Conservation (phyloP, 352 stramenopile genomes). For the Albugo laibachii region DNA sequence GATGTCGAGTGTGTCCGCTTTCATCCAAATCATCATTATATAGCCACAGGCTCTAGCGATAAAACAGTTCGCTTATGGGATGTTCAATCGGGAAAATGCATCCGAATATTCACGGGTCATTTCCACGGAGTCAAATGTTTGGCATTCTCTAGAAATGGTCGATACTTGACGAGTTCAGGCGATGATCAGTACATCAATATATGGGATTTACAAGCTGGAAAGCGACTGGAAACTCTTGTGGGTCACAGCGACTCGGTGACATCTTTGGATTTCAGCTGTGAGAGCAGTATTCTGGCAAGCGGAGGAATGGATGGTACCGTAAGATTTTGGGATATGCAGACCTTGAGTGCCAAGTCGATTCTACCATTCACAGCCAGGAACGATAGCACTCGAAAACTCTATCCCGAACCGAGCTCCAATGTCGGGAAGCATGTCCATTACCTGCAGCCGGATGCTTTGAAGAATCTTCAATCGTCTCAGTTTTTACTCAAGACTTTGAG, state of each 20-base stretch:
- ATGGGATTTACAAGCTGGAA: slow-evolving; percentile 84
- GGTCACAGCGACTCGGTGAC: slow-evolving; percentile 57
- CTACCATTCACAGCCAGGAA: background rate
- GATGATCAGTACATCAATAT: slow-evolving; percentile 84
- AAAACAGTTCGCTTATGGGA: slow-evolving; percentile 91
- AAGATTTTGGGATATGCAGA: slow-evolving; percentile 71
- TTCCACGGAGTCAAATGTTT: slow-evolving; percentile 74
- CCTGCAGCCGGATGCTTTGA: slow-evolving; percentile 17
- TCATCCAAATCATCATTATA: slow-evolving; percentile 93
- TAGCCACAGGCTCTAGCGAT: slow-evolving; percentile 86
- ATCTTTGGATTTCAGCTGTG: slow-evolving; percentile 56
- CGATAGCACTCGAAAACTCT: background rate
- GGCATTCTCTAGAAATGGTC: slow-evolving; percentile 78
- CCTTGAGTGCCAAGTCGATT: slow-evolving; percentile 27
- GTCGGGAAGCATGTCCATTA: slow-evolving; percentile 24
- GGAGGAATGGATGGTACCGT: slow-evolving; percentile 61
- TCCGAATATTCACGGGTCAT: slow-evolving; percentile 85
- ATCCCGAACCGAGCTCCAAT: background rate
- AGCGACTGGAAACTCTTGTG: slow-evolving; percentile 66
- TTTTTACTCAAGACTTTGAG: slow-evolving; percentile 71
- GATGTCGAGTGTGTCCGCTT: slow-evolving; percentile 84
- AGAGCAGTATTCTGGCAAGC: slow-evolving; percentile 56
- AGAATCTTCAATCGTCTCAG: slow-evolving; percentile 34
- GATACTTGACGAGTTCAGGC: slow-evolving; percentile 72
- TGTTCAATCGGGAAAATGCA: slow-evolving; percentile 81